A percentile compares a stretch with the other conserved stretches of the same genome.
Conservation (phyloP, 495 filamentous ascomycete species). For the Letharia columbiana region DNA sequence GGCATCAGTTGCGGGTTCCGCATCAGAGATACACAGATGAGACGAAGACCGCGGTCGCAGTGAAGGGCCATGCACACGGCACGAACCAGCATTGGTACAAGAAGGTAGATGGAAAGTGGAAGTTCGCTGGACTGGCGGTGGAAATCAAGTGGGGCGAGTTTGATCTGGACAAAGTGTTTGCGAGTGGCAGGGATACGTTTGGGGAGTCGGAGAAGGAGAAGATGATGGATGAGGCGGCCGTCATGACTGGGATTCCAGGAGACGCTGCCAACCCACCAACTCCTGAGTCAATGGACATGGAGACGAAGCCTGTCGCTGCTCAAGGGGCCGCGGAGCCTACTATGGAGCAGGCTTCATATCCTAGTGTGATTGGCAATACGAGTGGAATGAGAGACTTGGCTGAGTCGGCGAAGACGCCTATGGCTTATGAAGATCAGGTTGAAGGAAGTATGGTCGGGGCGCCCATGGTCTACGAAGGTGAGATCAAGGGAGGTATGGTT, state of each 20-base stretch:
- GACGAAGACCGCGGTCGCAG: conserved; percentile 11
- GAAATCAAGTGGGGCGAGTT: conserved; percentile 23
- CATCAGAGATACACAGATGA: conserved; percentile 39
- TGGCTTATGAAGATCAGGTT: background rate
- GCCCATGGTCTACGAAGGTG: background rate
- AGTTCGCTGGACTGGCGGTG: conserved; percentile 22
- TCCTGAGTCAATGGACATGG: background rate
- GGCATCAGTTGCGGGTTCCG: conserved; percentile 70
- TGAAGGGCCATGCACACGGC: conserved; percentile 23
- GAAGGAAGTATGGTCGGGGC: background rate
- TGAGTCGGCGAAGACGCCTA: background rate
- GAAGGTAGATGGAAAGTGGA: conserved; percentile 22
- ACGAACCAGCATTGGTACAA: conserved; percentile 24
- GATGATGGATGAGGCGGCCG: conserved; percentile 2
- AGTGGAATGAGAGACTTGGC: conserved; percentile 1
- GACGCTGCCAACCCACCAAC: background rate
- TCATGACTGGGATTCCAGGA: conserved; percentile 1
- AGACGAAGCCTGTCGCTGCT: background rate
- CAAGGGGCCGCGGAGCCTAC: background rate
- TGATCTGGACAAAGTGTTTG: conserved; percentile 20
- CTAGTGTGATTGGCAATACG: background rate
- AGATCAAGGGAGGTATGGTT: background rate
- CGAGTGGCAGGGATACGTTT: conserved; percentile 15
- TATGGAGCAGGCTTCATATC: background rate
- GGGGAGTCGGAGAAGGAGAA: conserved; percentile 12